Base-by-base conservation (phyloP, 179 eudicot genomes). In the Camellia oleifera region DNA sequence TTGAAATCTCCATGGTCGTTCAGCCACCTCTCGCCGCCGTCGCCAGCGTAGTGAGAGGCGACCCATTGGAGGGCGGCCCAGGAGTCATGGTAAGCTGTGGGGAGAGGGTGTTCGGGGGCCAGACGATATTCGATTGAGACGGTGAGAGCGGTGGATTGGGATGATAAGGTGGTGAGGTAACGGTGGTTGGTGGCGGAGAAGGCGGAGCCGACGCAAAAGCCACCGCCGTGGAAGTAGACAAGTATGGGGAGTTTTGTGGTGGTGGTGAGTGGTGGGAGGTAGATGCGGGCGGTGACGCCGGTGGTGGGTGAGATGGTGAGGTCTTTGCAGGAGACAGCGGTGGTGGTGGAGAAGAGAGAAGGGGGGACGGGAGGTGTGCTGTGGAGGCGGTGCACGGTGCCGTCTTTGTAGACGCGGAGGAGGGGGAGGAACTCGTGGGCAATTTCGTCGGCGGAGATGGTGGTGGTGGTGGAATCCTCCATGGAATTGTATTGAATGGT, bases 81-180 rank as follows among this genome's bases (percentile, higher is more conserved):
- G 18, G 77, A 77, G 26, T 88, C 88, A 1, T 83, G 83, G 58
- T 85, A 85, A 1, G 88, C 84, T 0, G 86, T 68, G 0, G 88
- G 86, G 13, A 87, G 77, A n/a, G 69, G 76, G 61, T 83, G 80
- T 64, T 85, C 85, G 0, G 87, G 86, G 23, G 87, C 85, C 12
- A 80, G 71, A 45, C 88, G 77, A 40, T 87, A 88, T 13, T 88
- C 89, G n/a, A 90, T 86, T 0, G 91, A 86, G 44, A 87, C 71
- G 0, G 81, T 82, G 7, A 86, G 9, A 45, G 77, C 84, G 2
- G 74, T 72, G 42, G 87, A 76, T n/a, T 45, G 40, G 2, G 83
- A 77, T 46, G 80, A 74, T 1, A 88, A 23, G 66, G 69, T 20
- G 67, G 65, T 78, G 69, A 74, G 32, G 85, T 79, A 87, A 57